Base-by-base conservation (phyloP, 164 flowering plant species). In the Chimonanthus salicifolius region DNA sequence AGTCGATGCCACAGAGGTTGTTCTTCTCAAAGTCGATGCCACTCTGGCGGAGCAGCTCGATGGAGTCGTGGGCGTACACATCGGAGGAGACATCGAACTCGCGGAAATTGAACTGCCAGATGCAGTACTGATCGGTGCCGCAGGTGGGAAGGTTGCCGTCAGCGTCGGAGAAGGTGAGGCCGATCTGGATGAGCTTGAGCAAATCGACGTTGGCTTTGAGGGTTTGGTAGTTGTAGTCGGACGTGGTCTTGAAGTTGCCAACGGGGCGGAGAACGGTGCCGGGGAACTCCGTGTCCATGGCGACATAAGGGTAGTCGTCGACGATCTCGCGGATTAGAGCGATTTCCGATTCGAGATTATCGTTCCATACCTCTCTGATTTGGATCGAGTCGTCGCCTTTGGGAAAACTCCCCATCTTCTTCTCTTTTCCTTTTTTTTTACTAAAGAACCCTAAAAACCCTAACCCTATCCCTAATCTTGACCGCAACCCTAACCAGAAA, bases 51-150 rank as follows among this genome's bases (percentile, higher is more conserved):
- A 86, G 74, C 9, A 85, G 80, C 79, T 83, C 83, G 58, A 85
- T 85, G 15, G 89, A 86, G 64, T 83, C 87, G 47, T 83, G 70
- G 0, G 85, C 86, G 70, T 49, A 80, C 7, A 82, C 84, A 71
- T 86, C 89, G 58, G 78, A 78, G 18, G 15, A 46, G 2, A 75
- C 82, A 63, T 81, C 77, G 49, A 86, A 86, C 76, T 86, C 88
- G 5, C 84, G 75, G 80, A 86, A 84, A 70, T 86, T 86, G 80
- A 84, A 84, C 72, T 86, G 88, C 88, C 88, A 86, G 9, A 86
- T 62, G 65, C 79, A 83, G 62, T 66, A 78, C 70, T 80, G 80
- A 33, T 79, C 82, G 20, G 81, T 83, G 33, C 86, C 85, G 69
- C 82, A 82, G 47, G 82, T 79, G 0, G 88, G 88, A 13, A 86